Evolutionary conservation across 495 filamentous ascomycete genomes (phyloP).

Genomic region (Talaromyces trachyspermus): DNA sequence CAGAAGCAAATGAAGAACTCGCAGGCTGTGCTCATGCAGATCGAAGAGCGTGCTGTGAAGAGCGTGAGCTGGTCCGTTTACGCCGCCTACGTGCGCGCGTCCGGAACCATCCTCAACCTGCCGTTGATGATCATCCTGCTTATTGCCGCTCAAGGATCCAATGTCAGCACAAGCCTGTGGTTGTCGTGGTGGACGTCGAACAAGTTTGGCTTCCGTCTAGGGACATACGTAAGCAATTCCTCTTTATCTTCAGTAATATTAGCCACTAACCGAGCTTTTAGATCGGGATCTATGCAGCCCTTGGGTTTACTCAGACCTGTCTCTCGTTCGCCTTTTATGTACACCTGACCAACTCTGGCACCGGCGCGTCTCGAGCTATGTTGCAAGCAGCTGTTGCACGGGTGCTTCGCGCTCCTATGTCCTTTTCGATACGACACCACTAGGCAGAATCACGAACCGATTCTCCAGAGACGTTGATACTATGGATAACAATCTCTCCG

Average conservation of each 20-base stretch:
- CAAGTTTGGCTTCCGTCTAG: slow-evolving; percentile 51
- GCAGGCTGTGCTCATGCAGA: slow-evolving; percentile 71
- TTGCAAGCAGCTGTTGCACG: slow-evolving; percentile 72
- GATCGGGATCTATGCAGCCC: too few species aligned
- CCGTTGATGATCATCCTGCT: slow-evolving; percentile 57
- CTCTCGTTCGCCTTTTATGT: too few species aligned
- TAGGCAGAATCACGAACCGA: slow-evolving; percentile 94
- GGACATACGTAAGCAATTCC: slow-evolving; percentile 81
- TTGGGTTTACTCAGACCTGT: too few species aligned
- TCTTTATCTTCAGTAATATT: slow-evolving; percentile 66
- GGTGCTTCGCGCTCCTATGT: slow-evolving; percentile 86
- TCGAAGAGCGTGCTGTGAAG: slow-evolving; percentile 77
- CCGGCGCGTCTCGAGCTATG: slow-evolving; percentile 73
- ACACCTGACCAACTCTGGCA: too few species aligned
- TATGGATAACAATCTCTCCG: slow-evolving; percentile 89
- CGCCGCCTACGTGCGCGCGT: slow-evolving; percentile 68
- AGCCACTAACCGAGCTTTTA: too few species aligned
- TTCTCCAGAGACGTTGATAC: slow-evolving; percentile 93
- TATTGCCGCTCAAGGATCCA: slow-evolving; percentile 71
- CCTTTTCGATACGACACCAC: slow-evolving; percentile 95
- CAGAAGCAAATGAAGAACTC: slow-evolving; percentile 54
- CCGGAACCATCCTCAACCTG: slow-evolving; percentile 65
- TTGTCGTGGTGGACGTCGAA: slow-evolving; percentile 84
- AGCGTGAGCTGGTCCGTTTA: slow-evolving; percentile 82
- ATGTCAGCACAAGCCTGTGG: slow-evolving; percentile 85